Evolutionary conservation across 768 basidiomycete species (phyloP), one percentile per base, ranked within the genome.

Genomic region (Mycena floridula): DNA sequence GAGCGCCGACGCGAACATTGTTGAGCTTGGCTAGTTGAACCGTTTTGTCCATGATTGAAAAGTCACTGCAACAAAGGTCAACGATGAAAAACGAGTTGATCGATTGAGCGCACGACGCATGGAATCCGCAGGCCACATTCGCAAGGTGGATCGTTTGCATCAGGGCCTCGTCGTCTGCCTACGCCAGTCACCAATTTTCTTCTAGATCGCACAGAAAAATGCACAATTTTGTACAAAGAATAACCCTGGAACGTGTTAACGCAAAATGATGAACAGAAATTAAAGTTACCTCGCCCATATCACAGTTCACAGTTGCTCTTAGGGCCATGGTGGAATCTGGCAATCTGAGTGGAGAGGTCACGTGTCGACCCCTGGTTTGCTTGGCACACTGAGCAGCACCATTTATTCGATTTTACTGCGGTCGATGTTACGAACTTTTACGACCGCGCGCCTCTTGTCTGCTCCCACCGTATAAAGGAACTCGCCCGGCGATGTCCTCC

Each of bases 51-150:
- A 86, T 85, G 40, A 82, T 70, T 0, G 74, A 67, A 50, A 81
- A 82, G 55, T 84, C 81, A 0, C 79, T 77, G 18, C 35, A 24
- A 35, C 11, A 13, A n/a, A 9, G 9, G 24, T 21, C 5, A 5
- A 15, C 11, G 3, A 20, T n/a, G 20, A 38, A 37, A 20, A 27
- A 18, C 13, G 25, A n/a, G 18, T 40, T 12, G 15, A 12, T 24
- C 3, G 13, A 48, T 60, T 38, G 47, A 12, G 8, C 46, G 9
- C 25, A 81, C 76, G 76, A 78, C 18, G 77, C 81, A 53, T 85
- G 83, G 48, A 82, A 82, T 5, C 82, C 82, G 53, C 82, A 85
- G 0, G 82, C 82, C 13, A 83, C 65, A 47, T 82, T 81, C 0
- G 79, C 78, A 13, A 79, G 62, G 50, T 80, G 75, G 23, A 81